Percentiles rank a stretch among this genome's conserved stretches.
Evolutionary conservation across 768 basidiomycete species (phyloP).

Genomic region (Lanmaoa rubissima): DNA sequence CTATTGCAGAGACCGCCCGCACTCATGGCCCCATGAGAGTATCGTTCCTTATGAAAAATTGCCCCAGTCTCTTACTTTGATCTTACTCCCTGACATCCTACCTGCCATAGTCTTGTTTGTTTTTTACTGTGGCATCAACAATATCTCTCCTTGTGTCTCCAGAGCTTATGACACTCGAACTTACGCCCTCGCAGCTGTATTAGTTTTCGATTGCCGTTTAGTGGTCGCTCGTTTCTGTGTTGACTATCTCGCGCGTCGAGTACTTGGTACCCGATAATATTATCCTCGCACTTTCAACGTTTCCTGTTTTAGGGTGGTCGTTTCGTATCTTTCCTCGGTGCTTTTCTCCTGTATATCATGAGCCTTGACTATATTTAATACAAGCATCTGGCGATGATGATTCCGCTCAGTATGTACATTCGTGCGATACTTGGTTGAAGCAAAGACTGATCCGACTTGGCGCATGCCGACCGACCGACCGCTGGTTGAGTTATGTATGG

Average conservation of each 20-base stretch:
- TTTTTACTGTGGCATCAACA: constrained; percentile 19
- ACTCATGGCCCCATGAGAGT: no score
- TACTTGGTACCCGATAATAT: background rate
- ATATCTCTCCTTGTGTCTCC: background rate
- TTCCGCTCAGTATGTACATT: background rate
- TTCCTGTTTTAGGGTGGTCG: background rate
- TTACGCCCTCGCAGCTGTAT: constrained; percentile 9
- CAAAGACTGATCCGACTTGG: no score
- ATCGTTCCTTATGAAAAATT: background rate
- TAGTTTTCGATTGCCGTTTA: background rate
- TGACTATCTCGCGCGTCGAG: background rate
- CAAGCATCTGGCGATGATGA: background rate
- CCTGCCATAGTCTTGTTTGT: background rate
- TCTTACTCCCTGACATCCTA: constrained; percentile 14
- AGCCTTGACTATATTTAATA: background rate
- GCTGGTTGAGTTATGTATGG: no score
- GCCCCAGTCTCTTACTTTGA: background rate
- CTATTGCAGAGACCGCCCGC: constrained; percentile 33
- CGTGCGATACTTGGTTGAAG: background rate
- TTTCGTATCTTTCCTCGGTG: background rate
- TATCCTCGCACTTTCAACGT: no score
- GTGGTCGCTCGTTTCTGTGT: background rate
- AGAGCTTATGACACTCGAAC: background rate
- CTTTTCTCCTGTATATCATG: background rate
- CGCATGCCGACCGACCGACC: no score